These are phyloP conservation scores for Aspergillus melleus DNA, from an alignment of 2,329 filamentous ascomycete species.

Conservation along the genomic window DNA sequence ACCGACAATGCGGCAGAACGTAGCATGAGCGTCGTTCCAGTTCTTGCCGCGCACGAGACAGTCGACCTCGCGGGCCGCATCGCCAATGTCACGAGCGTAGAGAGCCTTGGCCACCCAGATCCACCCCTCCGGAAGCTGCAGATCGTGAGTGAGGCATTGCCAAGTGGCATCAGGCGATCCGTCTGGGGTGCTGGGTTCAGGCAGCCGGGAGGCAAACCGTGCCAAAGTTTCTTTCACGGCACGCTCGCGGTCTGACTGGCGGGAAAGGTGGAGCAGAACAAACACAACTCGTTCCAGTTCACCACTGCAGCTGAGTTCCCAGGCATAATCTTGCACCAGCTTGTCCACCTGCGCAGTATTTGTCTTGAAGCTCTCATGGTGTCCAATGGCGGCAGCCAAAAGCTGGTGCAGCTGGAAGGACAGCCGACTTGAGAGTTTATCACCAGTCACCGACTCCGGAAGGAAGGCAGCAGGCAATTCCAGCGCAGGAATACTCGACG, in stretches of 20 bases:
- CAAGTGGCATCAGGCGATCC: conserved; percentile 49
- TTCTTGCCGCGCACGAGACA: conserved; percentile 77
- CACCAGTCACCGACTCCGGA: conserved; percentile 74
- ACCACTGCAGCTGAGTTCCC: conserved; percentile 53
- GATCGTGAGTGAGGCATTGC: conserved; percentile 60
- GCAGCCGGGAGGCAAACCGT: conserved; percentile 67
- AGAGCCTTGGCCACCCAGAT: conserved; percentile 85
- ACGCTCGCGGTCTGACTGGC: conserved; percentile 61
- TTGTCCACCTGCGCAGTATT: conserved; percentile 64
- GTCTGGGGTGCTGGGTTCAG: conserved; percentile 55
- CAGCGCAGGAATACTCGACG: conserved; percentile 32
- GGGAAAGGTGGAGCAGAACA: conserved; percentile 73
- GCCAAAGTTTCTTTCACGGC: conserved; percentile 73
- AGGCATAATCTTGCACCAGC: conserved; percentile 63
- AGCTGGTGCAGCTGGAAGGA: conserved; percentile 82
- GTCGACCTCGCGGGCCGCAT: conserved; percentile 70
- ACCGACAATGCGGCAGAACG: conserved; percentile 77
- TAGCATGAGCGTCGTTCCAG: conserved; percentile 78
- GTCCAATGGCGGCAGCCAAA: conserved; percentile 48
- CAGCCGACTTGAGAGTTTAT: conserved; percentile 72
- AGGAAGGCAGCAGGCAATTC: conserved; percentile 69
- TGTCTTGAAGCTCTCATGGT: conserved; percentile 53
- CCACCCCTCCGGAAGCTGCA: conserved; percentile 74
- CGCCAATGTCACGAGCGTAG: conserved; percentile 71
- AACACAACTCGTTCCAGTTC: conserved; percentile 72